Base-by-base conservation (phyloP, 805 yeast species). In the Yarrowia yakushimensis region DNA sequence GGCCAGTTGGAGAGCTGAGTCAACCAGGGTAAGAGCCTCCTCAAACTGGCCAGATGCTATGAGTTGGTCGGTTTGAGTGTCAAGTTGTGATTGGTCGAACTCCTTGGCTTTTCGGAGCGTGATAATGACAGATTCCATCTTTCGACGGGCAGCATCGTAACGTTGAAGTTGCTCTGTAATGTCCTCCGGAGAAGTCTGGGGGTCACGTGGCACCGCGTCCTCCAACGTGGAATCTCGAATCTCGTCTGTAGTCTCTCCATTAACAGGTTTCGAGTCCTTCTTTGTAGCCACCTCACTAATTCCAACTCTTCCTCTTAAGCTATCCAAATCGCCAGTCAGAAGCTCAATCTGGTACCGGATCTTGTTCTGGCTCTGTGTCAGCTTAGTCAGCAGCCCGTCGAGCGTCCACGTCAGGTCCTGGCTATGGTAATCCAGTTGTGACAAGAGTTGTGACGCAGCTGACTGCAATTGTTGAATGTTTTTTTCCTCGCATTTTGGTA, bases 311-410 rank as follows among this genome's bases (percentile, higher is more conserved):
- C 25, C 36, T 10, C 55, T 63, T 25, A 74, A 64, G 11, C 65
- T 65, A 12, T 61, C 63, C 17, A 71, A 66, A 55, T 74, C 77
- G 43, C 68, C 66, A 25, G 67, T 65, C 18, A 74, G 68, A 50
- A 74, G 68, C 45, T 72, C 75, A 28, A 72, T 66, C 62, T 73
- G 75, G 65, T 73, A 73, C 46, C 67, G 69, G 34, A 73, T 64
- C 13, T 73, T 65, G 33, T 68, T 68, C 34, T 69, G 70, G 43
- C 70, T 63, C 36, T 66, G 60, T 42, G 63, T 61, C 20, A 74
- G 66, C 23, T 66, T 69, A 10, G 63, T 64, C 8, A 74, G 67
- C 20, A 68, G 54, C 15, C 48, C 28, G 36, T 69, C 69, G 50
- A 74, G 68, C 54, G 69, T 68, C 63, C 65, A 65, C 12, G 72